phyloP scores from a whole-genome alignment of 345 rosid species.

The Salix exigua region DNA sequence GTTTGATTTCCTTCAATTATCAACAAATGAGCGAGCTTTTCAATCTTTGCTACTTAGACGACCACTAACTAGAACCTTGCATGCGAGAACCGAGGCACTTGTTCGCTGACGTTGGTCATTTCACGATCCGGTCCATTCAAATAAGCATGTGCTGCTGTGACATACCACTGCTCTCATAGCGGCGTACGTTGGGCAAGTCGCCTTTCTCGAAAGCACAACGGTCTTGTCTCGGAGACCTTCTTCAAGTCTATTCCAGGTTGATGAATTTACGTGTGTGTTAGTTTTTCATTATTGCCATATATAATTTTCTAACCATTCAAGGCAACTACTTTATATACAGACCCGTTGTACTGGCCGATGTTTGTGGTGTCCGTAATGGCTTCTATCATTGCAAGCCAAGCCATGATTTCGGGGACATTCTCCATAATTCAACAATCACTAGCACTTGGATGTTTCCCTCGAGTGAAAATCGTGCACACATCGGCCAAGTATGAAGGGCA shows the following conservation, averaged over 20 bases:
- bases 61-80: background rate
- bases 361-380: conserved; percentile 46
- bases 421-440: conserved; percentile 60
- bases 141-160: conserved; percentile 30
- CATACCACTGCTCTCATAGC: conserved; percentile 25
- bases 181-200: conserved; percentile 36
- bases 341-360: conserved; percentile 53
- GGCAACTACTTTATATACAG: conserved; percentile 17
- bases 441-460: conserved; percentile 57
- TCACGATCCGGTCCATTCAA: conserved; percentile 26
- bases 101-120: conserved; percentile 32
- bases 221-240: conserved; percentile 25
- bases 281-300: background rate
- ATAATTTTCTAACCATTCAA: background rate
- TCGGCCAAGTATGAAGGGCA: conserved; percentile 51
- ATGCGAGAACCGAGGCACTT: conserved; percentile 30
- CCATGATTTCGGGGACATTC: conserved; percentile 58
- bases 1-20: background rate
- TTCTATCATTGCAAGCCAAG: conserved; percentile 54
- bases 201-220: conserved; percentile 36
- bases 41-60: no score
- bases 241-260: conserved; percentile 36
- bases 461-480: conserved; percentile 55
- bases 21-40: no score
- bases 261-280: background rate